Conservation (phyloP, 2,329 filamentous ascomycete genomes). For the Fusarium sp. region DNA sequence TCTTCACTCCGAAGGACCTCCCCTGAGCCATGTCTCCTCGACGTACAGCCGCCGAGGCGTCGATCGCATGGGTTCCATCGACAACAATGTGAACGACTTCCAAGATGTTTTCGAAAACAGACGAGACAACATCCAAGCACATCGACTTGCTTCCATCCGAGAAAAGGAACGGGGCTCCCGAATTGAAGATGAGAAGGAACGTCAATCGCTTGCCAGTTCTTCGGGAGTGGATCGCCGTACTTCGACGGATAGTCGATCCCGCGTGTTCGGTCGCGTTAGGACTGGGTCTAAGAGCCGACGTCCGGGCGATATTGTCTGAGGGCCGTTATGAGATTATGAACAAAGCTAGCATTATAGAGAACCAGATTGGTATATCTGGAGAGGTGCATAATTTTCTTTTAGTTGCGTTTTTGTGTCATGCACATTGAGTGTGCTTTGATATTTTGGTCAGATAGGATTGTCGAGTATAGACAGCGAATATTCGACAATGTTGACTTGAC, state of each 20-base stretch:
- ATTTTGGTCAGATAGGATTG: background rate
- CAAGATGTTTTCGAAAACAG: conserved; percentile 58
- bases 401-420: background rate
- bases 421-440: conserved; percentile 5
- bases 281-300: conserved; percentile 42
- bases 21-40: conserved; percentile 20
- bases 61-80: conserved; percentile 44
- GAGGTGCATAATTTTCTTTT: conserved; percentile 9
- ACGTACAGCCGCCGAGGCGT: conserved; percentile 26
- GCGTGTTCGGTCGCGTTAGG: conserved; percentile 45
- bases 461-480: conserved; percentile 10
- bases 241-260: conserved; percentile 42
- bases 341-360: conserved; percentile 16
- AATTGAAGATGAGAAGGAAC: conserved; percentile 42
- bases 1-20: conserved; percentile 21
- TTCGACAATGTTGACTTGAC: background rate
- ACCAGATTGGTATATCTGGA: conserved; percentile 24
- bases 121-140: conserved; percentile 47
- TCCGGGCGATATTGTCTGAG: conserved; percentile 44
- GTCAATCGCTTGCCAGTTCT: conserved; percentile 41
- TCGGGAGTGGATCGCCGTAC: conserved; percentile 40
- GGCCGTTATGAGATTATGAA: conserved; percentile 28
- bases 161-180: conserved; percentile 49
- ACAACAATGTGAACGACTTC: conserved; percentile 52
- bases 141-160: conserved; percentile 50